These are phyloP conservation scores for Gloeopeniophorella convolvens DNA, from an alignment of 768 basidiomycete genomes.

Conservation along the genomic window DNA sequence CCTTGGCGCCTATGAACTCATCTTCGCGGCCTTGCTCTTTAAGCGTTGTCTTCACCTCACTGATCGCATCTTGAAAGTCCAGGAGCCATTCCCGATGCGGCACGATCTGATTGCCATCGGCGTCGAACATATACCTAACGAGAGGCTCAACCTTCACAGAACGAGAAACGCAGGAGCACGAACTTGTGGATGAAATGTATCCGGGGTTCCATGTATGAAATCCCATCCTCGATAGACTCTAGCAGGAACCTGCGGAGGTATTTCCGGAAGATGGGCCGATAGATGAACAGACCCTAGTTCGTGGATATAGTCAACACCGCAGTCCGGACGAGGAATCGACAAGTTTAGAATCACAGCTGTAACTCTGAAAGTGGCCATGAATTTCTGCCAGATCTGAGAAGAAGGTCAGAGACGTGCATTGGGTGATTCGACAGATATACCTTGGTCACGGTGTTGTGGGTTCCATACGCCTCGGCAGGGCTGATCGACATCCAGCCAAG, in stretches of 20 bases:
- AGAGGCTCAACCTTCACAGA: not conserved
- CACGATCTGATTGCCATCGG: conserved; percentile 50
- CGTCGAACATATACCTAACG: conserved; percentile 47
- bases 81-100: conserved; percentile 54
- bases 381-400: conserved; percentile 70
- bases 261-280: conserved; percentile 49
- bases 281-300: conserved; percentile 34
- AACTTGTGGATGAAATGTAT: conserved; percentile 59
- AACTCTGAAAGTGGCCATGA: conserved; percentile 46
- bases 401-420: not conserved
- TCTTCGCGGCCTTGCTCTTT: conserved; percentile 45
- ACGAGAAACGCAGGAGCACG: not conserved
- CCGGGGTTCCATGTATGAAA: conserved; percentile 64
- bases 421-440: conserved; percentile 26
- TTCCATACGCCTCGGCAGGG: conserved; percentile 64
- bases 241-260: conserved; percentile 60
- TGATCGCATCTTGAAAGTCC: conserved; percentile 45
- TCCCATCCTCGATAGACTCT: conserved; percentile 60
- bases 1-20: conserved; percentile 63
- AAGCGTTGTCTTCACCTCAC: conserved; percentile 49
- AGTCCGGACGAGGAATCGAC: not conserved
- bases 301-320: not conserved
- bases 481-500: conserved; percentile 56
- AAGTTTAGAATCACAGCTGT: conserved; percentile 35
- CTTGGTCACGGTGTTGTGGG: conserved; percentile 64